Percentiles rank a stretch among this genome's conserved stretches.
Conservation (phyloP, 202 grass and related monocot species). For the Bolboschoenoplectus hybrid region DNA sequence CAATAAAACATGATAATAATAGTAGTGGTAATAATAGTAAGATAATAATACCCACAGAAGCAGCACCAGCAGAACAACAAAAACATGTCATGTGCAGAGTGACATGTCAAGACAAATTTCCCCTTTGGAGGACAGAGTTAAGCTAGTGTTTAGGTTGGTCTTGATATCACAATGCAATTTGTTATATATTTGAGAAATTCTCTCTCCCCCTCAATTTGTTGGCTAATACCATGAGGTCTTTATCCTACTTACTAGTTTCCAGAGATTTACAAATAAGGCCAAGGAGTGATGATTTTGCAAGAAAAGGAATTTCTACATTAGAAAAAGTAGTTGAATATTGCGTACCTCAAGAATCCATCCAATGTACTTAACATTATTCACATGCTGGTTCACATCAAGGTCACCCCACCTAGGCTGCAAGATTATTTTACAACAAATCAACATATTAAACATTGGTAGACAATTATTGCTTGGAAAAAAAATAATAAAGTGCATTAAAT, state of each 20-base stretch:
- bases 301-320: background rate
- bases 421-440: conserved; percentile 23
- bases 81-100: conserved; percentile 16
- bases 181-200: background rate
- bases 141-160: background rate
- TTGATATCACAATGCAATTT: conserved; percentile 3
- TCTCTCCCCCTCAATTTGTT: background rate
- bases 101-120: background rate
- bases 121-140: background rate
- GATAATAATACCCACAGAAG: background rate
- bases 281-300: background rate
- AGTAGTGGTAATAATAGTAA: background rate
- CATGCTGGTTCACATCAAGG: conserved; percentile 96
- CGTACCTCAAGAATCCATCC: conserved; percentile 98
- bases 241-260: background rate
- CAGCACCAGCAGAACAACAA: background rate
- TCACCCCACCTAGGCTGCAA: conserved; percentile 92
- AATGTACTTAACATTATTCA: conserved; percentile 99
- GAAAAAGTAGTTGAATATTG: conserved; percentile 5
- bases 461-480: background rate
- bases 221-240: background rate
- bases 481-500: background rate
- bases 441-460: background rate
- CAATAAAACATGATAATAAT: background rate
- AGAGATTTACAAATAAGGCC: conserved; percentile 7